Percentiles rank a stretch among this genome's conserved stretches.
These are phyloP conservation scores for Saccharomycopsis babjevae DNA, from an alignment of 805 yeast genomes.

Conservation along the genomic window DNA sequence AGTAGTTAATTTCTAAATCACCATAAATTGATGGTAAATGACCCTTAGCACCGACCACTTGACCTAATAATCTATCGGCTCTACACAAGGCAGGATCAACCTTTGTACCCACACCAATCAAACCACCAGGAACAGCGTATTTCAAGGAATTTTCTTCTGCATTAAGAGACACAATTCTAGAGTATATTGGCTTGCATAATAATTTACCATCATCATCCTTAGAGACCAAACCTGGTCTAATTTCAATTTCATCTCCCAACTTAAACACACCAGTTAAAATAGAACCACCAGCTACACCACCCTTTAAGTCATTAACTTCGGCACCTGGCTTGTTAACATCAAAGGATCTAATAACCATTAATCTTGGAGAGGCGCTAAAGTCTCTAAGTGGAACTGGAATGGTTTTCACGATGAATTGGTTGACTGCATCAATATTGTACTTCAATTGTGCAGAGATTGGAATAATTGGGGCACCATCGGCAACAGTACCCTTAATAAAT, in stretches of 20 bases:
- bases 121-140: conserved; percentile 99
- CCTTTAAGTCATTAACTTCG: conserved; percentile 91
- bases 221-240: conserved; percentile 97
- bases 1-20: conserved; percentile 94
- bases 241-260: conserved; percentile 96
- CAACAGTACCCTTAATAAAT: conserved; percentile 95
- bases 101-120: conserved; percentile 98
- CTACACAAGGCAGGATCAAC: conserved; percentile 98
- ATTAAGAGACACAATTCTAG: conserved; percentile 85
- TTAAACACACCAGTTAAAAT: conserved; percentile 94
- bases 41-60: conserved; percentile 96
- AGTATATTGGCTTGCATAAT: conserved; percentile 91
- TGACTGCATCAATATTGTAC: conserved; percentile 97
- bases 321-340: conserved; percentile 99
- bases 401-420: conserved; percentile 87
- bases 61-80: conserved; percentile 98
- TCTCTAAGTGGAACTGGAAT: conserved; percentile 97
- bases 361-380: conserved; percentile 84
- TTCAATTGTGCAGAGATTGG: conserved; percentile 98
- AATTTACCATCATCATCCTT: conserved; percentile 76
- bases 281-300: conserved; percentile 99
- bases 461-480: conserved; percentile 97
- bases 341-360: conserved; percentile 95
- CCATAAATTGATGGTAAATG: conserved; percentile 92
- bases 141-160: conserved; percentile 97